Base-by-base conservation (phyloP, 116 monocot genomes). In the Cymodocea nodosa region DNA sequence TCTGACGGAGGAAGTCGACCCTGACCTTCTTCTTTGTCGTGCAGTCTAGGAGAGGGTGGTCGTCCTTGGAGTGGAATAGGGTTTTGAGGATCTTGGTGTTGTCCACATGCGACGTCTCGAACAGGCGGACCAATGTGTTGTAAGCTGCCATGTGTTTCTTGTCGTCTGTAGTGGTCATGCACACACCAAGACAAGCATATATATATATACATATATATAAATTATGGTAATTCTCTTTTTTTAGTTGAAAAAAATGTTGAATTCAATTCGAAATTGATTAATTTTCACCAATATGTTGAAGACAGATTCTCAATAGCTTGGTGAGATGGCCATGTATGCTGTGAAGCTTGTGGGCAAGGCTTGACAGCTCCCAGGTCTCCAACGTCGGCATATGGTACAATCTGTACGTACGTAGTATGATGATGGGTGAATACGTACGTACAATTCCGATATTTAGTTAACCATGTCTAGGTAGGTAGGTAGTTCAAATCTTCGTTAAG, bases 351-450 rank as follows among this genome's bases (percentile, higher is more conserved):
- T 92, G 87, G 50, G 84, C 78, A 59, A 92, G 77, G 63, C 82
- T 92, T 9, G 92, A 92, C 24, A 92, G 75, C 50, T 92, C 92
- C 92, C 92, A 92, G 53, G 80, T 74, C 67, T 92, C 92, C 17
- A 76, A 78, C 1, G 87, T 80, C 25, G 80, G 64, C 63, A 50
- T 74, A 8, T 84, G 69, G 64, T 84, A 78, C 77, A n/a, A n/a
- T n/a, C n/a, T n/a, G n/a, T n/a, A n/a, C n/a, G n/a, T n/a, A n/a
- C n/a, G n/a, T n/a, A n/a, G n/a, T n/a, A n/a, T n/a, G n/a, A n/a
- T n/a, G n/a, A n/a, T n/a, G n/a, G n/a, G n/a, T n/a, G n/a, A n/a
- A n/a, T n/a, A n/a, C n/a, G n/a, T n/a, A n/a, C n/a, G n/a, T n/a
- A n/a, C n/a, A n/a, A n/a, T n/a, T n/a, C n/a, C n/a, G n/a, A n/a